A percentile compares a stretch with the other conserved stretches of the same genome.
phyloP scores from a whole-genome alignment of 495 filamentous ascomycete species.

The Aspergillus panamensis region DNA sequence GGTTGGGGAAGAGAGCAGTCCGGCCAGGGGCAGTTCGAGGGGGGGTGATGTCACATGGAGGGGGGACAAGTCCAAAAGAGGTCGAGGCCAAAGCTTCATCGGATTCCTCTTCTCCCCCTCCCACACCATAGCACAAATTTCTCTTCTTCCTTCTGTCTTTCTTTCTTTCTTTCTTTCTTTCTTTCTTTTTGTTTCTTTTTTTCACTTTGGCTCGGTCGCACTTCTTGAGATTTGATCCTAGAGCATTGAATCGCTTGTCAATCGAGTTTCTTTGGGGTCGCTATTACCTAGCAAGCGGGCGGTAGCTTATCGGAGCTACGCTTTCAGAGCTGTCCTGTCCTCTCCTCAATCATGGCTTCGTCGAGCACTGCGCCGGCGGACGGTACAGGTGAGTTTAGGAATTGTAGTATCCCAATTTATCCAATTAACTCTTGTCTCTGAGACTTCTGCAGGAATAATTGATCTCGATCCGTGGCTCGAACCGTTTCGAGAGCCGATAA shows the following conservation, averaged over 20 bases:
- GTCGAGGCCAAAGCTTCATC: conserved; percentile 1
- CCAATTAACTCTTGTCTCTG: neutral
- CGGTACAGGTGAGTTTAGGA: conserved; percentile 24
- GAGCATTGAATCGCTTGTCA: neutral
- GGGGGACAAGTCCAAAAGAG: conserved; percentile 5
- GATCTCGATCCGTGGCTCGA: conserved; percentile 86
- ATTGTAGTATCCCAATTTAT: neutral
- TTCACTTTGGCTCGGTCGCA: neutral
- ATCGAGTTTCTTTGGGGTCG: neutral
- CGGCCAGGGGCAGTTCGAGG: neutral
- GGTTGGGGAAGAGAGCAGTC: conserved; percentile 3
- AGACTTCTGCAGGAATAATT: conserved; percentile 62
- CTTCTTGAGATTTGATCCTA: neutral
- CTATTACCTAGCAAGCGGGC: neutral
- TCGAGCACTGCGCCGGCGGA: conserved; percentile 21
- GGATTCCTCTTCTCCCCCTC: neutral
- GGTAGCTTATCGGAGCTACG: conserved; percentile 13
- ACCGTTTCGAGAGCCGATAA: conserved; percentile 76
- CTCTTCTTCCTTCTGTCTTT: neutral
- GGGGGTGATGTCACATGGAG: conserved; percentile 19
- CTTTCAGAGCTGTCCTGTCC: neutral
- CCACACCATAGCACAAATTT: neutral
- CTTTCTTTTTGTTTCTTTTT: neutral
- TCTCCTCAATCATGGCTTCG: neutral
- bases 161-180: neutral